Conservation (phyloP, 768 basidiomycete species). For the Xerocomellus chrysenteron region DNA sequence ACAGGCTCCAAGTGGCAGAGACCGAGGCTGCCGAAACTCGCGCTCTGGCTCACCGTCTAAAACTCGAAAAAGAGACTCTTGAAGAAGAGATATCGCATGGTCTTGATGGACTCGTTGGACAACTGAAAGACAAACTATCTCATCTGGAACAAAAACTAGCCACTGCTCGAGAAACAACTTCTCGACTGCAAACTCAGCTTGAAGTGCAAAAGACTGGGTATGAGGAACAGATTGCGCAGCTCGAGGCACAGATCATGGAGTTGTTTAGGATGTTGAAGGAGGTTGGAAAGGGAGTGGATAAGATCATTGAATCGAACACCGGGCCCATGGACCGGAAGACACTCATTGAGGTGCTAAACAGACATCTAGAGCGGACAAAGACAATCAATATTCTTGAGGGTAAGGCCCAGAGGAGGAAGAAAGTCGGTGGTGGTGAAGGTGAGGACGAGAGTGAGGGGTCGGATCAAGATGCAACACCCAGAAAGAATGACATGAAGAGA, state of each 20-base stretch:
- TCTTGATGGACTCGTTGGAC: constrained; percentile 80
- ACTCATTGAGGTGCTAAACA: constrained; percentile 78
- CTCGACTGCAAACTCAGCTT: constrained; percentile 73
- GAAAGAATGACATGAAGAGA: constrained; percentile 48
- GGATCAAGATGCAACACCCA: constrained; percentile 56
- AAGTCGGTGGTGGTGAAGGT: constrained; percentile 33
- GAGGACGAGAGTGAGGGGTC: constrained; percentile 37
- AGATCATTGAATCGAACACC: constrained; percentile 61
- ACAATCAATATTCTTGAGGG: constrained; percentile 89
- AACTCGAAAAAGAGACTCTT: constrained; percentile 78
- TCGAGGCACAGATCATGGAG: constrained; percentile 91
- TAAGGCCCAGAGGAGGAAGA: constrained; percentile 36
- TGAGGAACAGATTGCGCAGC: constrained; percentile 82
- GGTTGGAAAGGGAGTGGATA: constrained; percentile 72
- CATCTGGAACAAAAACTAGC: constrained; percentile 76
- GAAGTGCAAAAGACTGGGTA: constrained; percentile 75
- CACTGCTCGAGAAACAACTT: constrained; percentile 75
- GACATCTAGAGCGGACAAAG: constrained; percentile 77
- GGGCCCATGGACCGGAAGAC: constrained; percentile 75
- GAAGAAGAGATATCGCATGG: constrained; percentile 82
- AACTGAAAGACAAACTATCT: constrained; percentile 67
- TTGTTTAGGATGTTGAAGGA: constrained; percentile 93
- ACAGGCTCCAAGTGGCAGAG: constrained; percentile 75
- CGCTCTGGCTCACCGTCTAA: constrained; percentile 58
- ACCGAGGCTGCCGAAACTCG: constrained; percentile 74